Evolutionary conservation across 306 rosid species (phyloP), one percentile per base, ranked within the genome.

Genomic region (Fragaria vesca): DNA sequence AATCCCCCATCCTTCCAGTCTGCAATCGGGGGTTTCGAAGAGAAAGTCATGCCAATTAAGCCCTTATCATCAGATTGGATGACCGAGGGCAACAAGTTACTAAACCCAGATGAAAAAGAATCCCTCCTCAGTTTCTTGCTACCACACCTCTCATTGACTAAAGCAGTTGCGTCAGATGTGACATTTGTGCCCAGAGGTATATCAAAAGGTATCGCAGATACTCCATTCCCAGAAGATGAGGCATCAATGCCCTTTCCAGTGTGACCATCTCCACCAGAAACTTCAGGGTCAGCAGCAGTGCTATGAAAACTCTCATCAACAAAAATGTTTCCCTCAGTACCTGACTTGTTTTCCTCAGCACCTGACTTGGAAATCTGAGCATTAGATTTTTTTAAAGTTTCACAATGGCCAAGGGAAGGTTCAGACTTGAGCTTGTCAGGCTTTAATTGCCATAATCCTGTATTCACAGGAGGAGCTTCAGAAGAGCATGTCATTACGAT

Each of bases 1-100:
- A 81, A 80, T 54, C 66, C 75, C 80, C 65, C 20, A 51, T 80
- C 81, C 32, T 72, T 73, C 85, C 61, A 83, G 36, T 76, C 87
- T 20, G 82, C 78, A 69, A 66, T 34, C 2, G 89, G 82, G 52
- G 85, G 79, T 74, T 83, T 87, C 74, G 78, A 80, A 72, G 76
- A 66, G 55, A 58, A 75, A 74, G 88, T 76, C 85, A 87, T 60
- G 72, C 80, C 85, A 82, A 86, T 79, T 86, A 85, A 72, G 60
- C 74, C 74, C n/a, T 46, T 66, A 72, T 71, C 82, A 80, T 82
- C 83, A 69, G 68, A 71, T 45, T 66, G 69, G 62, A 75, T 70
- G 79, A 73, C 69, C 69, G 40, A 71, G n/a, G 85, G 60, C 10
- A 47, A 79, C 40, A 79, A 76, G 74, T 71, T 81, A 66, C 75